Evolutionary conservation across 106 monocot genomes (phyloP), one percentile per base, ranked within the genome.

Genomic region (Vanilla planifolia): DNA sequence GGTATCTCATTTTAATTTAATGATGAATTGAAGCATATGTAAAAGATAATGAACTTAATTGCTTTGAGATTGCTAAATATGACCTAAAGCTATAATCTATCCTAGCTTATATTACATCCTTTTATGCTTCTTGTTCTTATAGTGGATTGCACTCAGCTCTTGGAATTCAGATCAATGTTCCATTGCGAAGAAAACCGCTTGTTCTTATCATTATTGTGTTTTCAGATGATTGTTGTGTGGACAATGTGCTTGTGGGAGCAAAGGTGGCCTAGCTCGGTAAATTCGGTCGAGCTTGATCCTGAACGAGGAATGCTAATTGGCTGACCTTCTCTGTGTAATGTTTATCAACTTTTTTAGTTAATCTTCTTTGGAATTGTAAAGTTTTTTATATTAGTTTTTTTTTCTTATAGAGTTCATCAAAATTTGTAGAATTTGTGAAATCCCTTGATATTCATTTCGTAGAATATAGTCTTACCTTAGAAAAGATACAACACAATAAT

Each of bases 211-310:
- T 36, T 11, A 8, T 64, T 11, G 50, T 66, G 22, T 21, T 19
- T 44, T 59, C 67, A 96, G 96, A 91, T 96, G 96, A 53, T 91
- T 61, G 91, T 90, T 59, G 90, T 91, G 32, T 96, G 96, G 96
- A 68, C 79, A 17, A 88, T 91, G 90, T 91, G 90, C 66, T 67
- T 91, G 20, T 96, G 96, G 90, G 90, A 96, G 63, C 90, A 91
- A 63, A 84, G 90, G 80, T 90, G 96, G 3, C 96, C 96, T 4
- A 60, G 79, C 41, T 71, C 69, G 48, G 73, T 91, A 46, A 87
- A 79, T 76, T 71, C 87, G 33, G 74, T 96, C 62, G 96, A 96
- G 66, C 91, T 96, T 73, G 96, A 91, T 60, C 96, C 96, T 34
- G 96, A 91, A 30, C 78, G 96, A 22, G 96, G 91, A 20, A 96